Conservation (phyloP, 2,329 filamentous ascomycete species). For the Trichoderma simmonsii region DNA sequence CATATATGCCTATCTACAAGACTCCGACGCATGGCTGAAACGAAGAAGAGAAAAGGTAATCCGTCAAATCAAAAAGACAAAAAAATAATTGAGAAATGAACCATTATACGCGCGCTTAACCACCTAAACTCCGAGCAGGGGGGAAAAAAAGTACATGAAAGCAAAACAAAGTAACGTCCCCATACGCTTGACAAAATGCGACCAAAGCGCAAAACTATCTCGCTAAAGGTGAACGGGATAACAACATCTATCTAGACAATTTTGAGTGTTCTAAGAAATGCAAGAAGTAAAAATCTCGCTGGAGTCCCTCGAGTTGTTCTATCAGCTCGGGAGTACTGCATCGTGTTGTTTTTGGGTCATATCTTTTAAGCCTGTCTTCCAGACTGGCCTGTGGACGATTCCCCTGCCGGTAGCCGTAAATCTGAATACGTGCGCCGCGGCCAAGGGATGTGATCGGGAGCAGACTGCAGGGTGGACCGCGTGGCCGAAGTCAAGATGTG, state of each 20-base stretch:
- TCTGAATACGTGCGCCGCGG: conserved; percentile 31
- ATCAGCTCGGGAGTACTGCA: neutral
- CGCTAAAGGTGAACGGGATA: neutral
- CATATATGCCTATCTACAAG: neutral
- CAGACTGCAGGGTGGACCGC: neutral
- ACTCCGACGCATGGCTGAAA: neutral
- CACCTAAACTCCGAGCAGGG: neutral
- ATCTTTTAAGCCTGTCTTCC: conserved; percentile 23
- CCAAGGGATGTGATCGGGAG: conserved; percentile 18
- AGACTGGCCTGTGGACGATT: conserved; percentile 26
- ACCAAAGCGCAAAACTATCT: neutral
- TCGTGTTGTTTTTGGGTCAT: neutral
- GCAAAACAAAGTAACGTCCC: neutral
- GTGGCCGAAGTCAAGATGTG: conserved; percentile 9
- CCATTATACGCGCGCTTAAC: conserved; percentile 6
- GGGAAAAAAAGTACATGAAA: neutral
- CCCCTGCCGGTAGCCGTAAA: conserved; percentile 41
- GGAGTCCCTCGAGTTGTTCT: neutral
- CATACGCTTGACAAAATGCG: neutral
- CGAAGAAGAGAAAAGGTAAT: neutral
- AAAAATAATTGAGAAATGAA: neutral
- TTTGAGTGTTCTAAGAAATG: neutral
- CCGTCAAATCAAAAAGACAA: neutral
- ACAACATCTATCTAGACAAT: neutral
- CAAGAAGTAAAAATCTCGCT: neutral